A percentile compares a stretch with the other conserved stretches of the same genome.
Evolutionary conservation across 768 basidiomycete genomes (phyloP).

Genomic region (Mycena capillaripes): DNA sequence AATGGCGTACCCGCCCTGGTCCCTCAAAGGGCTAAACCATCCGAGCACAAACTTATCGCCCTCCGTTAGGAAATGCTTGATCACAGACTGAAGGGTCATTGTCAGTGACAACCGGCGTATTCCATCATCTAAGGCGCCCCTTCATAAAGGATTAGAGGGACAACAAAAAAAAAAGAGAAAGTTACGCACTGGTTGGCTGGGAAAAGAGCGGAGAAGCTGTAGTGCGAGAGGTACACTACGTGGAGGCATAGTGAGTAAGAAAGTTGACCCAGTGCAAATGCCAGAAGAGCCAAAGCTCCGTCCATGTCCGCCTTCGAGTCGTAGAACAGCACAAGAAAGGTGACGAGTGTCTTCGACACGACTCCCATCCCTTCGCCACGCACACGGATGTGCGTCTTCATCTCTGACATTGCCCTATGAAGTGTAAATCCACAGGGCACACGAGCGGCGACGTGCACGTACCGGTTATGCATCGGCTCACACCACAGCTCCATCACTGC

Average conservation of each 20-base stretch:
- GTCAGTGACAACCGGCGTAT: constrained; percentile 78
- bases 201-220: constrained; percentile 51
- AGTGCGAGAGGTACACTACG: constrained; percentile 64
- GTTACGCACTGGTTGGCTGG: constrained; percentile 44
- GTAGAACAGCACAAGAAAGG: constrained; percentile 75
- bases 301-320: constrained; percentile 50
- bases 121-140: constrained; percentile 55
- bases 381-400: constrained; percentile 80
- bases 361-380: constrained; percentile 91
- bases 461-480: constrained; percentile 88
- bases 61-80: constrained; percentile 97
- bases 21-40: constrained; percentile 83
- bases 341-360: constrained; percentile 77
- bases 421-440: constrained; percentile 38
- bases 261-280: constrained; percentile 90
- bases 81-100: constrained; percentile 89
- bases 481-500: constrained; percentile 83
- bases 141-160: constrained; percentile 1
- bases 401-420: constrained; percentile 75
- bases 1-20: constrained; percentile 96
- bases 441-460: constrained; percentile 42
- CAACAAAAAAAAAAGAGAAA: background rate
- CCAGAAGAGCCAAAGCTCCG: constrained; percentile 74
- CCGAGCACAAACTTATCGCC: constrained; percentile 94
- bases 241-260: constrained; percentile 76